A percentile compares a stretch with the other conserved stretches of the same genome.
These are phyloP conservation scores for Corymbia calophylla DNA, from an alignment of 441 rosid species.

Conservation along the genomic window DNA sequence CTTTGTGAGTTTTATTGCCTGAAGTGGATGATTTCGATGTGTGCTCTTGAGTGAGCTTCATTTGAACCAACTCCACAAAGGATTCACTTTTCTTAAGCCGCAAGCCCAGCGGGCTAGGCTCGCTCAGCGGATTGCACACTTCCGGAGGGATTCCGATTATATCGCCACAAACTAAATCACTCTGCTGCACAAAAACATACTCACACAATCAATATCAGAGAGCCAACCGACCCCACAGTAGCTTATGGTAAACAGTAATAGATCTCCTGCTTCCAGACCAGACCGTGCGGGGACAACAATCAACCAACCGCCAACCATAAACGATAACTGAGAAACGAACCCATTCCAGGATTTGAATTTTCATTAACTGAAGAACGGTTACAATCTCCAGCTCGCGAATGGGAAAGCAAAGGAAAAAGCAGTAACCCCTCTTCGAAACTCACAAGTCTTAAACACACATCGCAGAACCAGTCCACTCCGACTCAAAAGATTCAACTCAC, in stretches of 20 bases:
- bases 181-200: background rate
- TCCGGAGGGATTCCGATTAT: background rate
- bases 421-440: no score
- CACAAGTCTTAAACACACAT: background rate
- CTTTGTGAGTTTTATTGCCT: constrained; percentile 9
- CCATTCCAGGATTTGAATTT: background rate
- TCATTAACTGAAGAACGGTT: background rate
- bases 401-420: background rate
- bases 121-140: constrained; percentile 17
- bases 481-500: background rate
- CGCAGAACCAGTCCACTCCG: background rate
- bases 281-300: background rate
- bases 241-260: background rate
- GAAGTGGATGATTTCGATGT: background rate
- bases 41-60: constrained; percentile 25
- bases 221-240: background rate
- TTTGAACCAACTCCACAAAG: constrained; percentile 31
- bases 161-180: background rate
- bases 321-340: background rate
- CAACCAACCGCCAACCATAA: background rate
- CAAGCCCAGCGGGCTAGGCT: constrained; percentile 42
- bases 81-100: constrained; percentile 34
- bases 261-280: background rate
- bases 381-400: background rate
- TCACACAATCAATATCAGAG: background rate